Base-by-base conservation (phyloP, 345 rosid species). In the Balakata baccata region DNA sequence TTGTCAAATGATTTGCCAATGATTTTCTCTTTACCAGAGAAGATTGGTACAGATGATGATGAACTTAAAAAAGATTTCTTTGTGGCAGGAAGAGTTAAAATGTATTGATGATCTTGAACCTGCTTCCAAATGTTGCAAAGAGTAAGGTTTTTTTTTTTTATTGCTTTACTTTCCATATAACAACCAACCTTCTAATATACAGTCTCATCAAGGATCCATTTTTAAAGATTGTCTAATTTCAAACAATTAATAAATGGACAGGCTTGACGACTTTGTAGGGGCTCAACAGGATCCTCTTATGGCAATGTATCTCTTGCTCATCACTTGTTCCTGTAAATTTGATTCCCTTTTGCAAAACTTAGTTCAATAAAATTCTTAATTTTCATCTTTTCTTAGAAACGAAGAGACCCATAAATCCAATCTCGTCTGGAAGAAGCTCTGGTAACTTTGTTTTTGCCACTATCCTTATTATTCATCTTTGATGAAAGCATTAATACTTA, bases 101-200 rank as follows among this genome's bases (percentile, higher is more conserved):
- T 70, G 77, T 8, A n/a, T 84, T 18, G 79, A 84, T 45, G 76
- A 70, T 5, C 65, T 81, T 37, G 75, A 70, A 64, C 82, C 72
- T 50, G 86, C 86, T 75, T 84, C 86, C 14, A 64, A 25, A 54
- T 73, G 81, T 79, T 81, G 82, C 77, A 81, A 78, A 84, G 86
- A 84, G 86, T 84, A 84, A 49, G 81, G 11, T 37, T 54, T 66
- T 25, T 57, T 37, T 54, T 66, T 25, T 57, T 58, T 2, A 47
- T 60, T 57, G 11, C 12, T 50, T 38, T 65, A 34, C 25, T 62
- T 39, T 17, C n/a, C 34, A 29, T 29, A 29, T 1, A 29, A 29
- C 34, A 29, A 29, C 34, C 2, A 29, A 29, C 34, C 34, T 29
- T 29, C 34, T 2, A 29, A 29, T 29, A 29, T 29, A 29, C 34